Percentiles rank a stretch among this genome's conserved stretches.
Conservation (phyloP, 169 alveolate genomes). For the Cryptosporidium meleagridis region DNA sequence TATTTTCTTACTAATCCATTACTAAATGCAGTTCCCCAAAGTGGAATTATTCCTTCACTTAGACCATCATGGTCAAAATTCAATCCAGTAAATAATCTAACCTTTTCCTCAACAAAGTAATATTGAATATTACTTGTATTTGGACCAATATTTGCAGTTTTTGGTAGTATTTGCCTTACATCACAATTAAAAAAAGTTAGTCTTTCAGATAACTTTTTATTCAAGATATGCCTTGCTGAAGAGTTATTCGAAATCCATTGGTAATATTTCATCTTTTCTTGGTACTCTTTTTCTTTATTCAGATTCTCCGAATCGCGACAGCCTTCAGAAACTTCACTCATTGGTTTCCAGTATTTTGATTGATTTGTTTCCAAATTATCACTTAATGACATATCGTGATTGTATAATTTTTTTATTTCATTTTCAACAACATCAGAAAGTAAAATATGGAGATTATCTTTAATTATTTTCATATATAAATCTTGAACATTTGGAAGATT, state of each 20-base stretch:
- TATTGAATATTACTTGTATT: slow-evolving; percentile 1
- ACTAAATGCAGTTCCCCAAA: slow-evolving; percentile 58
- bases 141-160: slow-evolving; percentile 38
- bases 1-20: slow-evolving; percentile 45
- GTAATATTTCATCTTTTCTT: background rate
- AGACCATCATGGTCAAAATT: slow-evolving; percentile 70
- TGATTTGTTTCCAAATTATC: background rate
- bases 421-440: slow-evolving; percentile 56
- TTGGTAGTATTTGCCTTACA: slow-evolving; percentile 56
- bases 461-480: slow-evolving; percentile 31
- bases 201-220: slow-evolving; percentile 47
- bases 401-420: slow-evolving; percentile 27
- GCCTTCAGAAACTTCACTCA: background rate
- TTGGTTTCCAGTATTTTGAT: slow-evolving; percentile 65
- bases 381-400: background rate
- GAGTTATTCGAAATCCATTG: slow-evolving; percentile 28
- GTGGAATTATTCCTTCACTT: slow-evolving; percentile 68
- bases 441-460: slow-evolving; percentile 29
- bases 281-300: background rate
- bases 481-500: slow-evolving; percentile 66
- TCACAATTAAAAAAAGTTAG: slow-evolving; percentile 46
- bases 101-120: slow-evolving; percentile 40
- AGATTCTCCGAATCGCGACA: background rate
- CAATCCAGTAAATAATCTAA: slow-evolving; percentile 64
- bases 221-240: slow-evolving; percentile 42